A percentile compares a stretch with the other conserved stretches of the same genome.
These are phyloP conservation scores for Pyrrhoderma lamaoense DNA, from an alignment of 1,284 basidiomycete genomes.

Conservation along the genomic window DNA sequence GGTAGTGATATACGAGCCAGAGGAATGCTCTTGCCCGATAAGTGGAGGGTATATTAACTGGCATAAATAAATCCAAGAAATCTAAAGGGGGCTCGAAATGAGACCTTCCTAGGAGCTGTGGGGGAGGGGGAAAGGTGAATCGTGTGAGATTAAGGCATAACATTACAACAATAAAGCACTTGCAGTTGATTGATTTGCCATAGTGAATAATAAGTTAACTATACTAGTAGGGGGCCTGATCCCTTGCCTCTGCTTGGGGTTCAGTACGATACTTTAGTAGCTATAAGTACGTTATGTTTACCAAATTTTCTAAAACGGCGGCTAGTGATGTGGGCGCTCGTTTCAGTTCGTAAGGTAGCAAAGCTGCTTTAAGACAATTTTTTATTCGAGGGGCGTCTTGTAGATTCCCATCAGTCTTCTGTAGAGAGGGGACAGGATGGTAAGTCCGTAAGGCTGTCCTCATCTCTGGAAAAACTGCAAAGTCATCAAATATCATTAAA, in stretches of 20 bases:
- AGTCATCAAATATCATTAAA: constrained; percentile 9
- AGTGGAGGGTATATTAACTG: constrained; percentile 59
- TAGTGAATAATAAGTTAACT: constrained; percentile 53
- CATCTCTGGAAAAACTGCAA: constrained; percentile 70
- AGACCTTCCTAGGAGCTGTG: constrained; percentile 54
- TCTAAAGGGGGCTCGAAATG: constrained; percentile 73
- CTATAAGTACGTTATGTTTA: constrained; percentile 27
- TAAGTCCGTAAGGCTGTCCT: constrained; percentile 76
- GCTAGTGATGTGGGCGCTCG: constrained; percentile 39
- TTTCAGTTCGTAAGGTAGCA: constrained; percentile 38
- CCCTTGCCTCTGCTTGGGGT: constrained; percentile 35
- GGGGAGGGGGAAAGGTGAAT: no score
- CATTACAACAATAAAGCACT: constrained; percentile 18
- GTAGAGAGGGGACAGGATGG: constrained; percentile 76
- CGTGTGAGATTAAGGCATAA: no score
- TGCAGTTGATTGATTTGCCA: constrained; percentile 50
- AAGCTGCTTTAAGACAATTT: constrained; percentile 50
- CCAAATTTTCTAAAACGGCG: constrained; percentile 39
- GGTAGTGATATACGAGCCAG: constrained; percentile 45
- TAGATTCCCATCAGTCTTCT: constrained; percentile 66
- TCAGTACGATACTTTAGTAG: constrained; percentile 20
- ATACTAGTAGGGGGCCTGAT: constrained; percentile 53
- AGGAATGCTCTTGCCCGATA: constrained; percentile 69
- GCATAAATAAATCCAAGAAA: constrained; percentile 77
- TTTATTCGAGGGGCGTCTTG: constrained; percentile 81